Base-by-base conservation (phyloP, 116 monocot species). In the Phalaenopsis hybrid region DNA sequence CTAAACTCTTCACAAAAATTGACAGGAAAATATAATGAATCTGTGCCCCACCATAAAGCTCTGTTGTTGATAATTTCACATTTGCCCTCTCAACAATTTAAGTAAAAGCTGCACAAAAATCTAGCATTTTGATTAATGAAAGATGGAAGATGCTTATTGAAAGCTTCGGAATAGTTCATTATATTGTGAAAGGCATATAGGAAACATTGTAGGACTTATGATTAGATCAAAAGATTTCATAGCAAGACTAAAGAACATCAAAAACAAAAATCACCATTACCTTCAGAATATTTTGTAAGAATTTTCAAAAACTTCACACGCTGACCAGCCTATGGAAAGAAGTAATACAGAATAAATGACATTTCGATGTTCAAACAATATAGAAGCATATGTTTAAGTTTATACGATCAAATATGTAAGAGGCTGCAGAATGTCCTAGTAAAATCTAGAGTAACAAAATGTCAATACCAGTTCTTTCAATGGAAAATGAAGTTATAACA, bases 21-120 rank as follows among this genome's bases (percentile, higher is more conserved):
- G 89, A 94, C 84, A 94, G 99, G 84, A 99, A 99, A 82, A 99
- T 99, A 81, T 99, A 95, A 67, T 99, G 95, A 85, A 99, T 95
- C 72, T 95, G 87, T 74, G 99, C 99, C 84, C 95, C 99, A 78
- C 99, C 99, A 77, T 88, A 95, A 79, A 99, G 93, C 75, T 95
- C 99, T 58, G 86, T 78, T 52, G 89, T 99, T 72, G 95, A 95
- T 79, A 95, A 86, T 85, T 95, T 92, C 50, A 92, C 95, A 90
- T 95, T 94, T 86, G 94, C 95, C 15, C 99, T 95, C 83, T 99
- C 95, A 77, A 99, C 88, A 89, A 91, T 85, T 21, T 95, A 95
- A 75, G 93, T 89, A 86, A 95, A 99, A 37, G 95, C 99, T 99
- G 86, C 74, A 84, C 12, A 28, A 73, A 3, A 82, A n/a, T 45